Base-by-base conservation (phyloP, 148 eudicot species). In the Agrostemma githago region DNA sequence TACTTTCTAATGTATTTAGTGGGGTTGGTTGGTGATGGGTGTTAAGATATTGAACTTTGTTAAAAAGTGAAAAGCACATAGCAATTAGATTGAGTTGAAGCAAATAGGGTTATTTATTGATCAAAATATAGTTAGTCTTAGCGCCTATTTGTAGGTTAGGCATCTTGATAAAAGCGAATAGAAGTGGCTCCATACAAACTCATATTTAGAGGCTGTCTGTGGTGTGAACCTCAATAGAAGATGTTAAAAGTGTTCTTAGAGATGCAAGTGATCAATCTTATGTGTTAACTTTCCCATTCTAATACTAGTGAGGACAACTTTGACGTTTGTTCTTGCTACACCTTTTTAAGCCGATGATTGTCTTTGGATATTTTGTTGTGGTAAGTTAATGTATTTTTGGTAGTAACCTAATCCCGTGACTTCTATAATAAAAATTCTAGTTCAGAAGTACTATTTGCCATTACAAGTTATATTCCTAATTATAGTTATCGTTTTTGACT, bases 81-180 rank as follows among this genome's bases (percentile, higher is more conserved):
- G 67, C 67, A 37, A 12, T 63, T 11, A 37, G 67, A 38, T 37
- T 5, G 43, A 21, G 42, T 16, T 63, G 67, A 34, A 40, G 67
- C 67, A 63, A 63, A 17, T 63, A 40, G 67, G 56, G 67, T 63
- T 63, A 14, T 63, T 34, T 63, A 63, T 8, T 51, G 56, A 51
- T 15, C 43, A 9, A 12, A 60, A 60, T 60, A 9, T 17, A 60
- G n/a, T n/a, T 57, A n/a, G 60, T 57, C 21, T 57, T 57, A 57
- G n/a, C 60, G 15, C 60, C 60, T 57, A 19, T 57, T 54, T 54
- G 59, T 57, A 57, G 20, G 60, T n/a, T 57, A n/a, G 60, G 60
- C 20, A 15, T 57, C 60, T 57, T n/a, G 8, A n/a, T 57, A 14
- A 57, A 57, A 4, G 20, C 9, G 7, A 44, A 26, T 44, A 44